Percentiles rank a stretch among this genome's conserved stretches.
Conservation (phyloP, 495 filamentous ascomycete genomes). For the Parmelia sp. region DNA sequence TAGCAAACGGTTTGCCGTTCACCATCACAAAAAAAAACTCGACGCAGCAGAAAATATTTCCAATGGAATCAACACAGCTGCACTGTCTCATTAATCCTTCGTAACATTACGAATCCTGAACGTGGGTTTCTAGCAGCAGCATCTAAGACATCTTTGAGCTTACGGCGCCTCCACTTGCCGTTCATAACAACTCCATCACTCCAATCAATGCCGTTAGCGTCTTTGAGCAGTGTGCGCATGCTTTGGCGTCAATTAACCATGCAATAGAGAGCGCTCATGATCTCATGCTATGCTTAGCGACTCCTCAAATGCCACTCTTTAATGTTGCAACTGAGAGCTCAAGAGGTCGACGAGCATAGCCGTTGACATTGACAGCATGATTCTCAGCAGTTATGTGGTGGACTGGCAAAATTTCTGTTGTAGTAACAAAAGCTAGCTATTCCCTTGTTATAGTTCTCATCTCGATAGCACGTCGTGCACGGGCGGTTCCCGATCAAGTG, state of each 20-base stretch:
- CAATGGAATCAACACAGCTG: conserved; percentile 49
- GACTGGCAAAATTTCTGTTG: conserved; percentile 50
- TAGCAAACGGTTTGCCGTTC: conserved; percentile 51
- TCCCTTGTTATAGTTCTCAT: conserved; percentile 21
- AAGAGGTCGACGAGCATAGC: conserved; percentile 32
- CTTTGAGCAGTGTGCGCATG: conserved; percentile 56
- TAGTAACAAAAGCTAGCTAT: conserved; percentile 25
- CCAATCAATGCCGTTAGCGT: conserved; percentile 60
- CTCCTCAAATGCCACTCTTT: conserved; percentile 39
- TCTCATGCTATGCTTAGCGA: conserved; percentile 46
- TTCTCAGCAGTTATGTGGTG: conserved; percentile 37
- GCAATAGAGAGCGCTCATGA: conserved; percentile 54
- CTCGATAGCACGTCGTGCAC: conserved; percentile 35
- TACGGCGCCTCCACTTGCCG: conserved; percentile 51
- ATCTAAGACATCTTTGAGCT: conserved; percentile 48
- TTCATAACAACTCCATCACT: conserved; percentile 59
- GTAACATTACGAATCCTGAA: conserved; percentile 52
- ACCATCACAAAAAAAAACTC: too few relatives aligned
- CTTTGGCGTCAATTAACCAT: conserved; percentile 60
- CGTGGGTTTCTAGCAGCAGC: conserved; percentile 39
- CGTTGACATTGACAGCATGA: conserved; percentile 42
- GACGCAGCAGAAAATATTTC: too few relatives aligned
- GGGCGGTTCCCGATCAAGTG: conserved; percentile 42
- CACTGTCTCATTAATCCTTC: conserved; percentile 45
- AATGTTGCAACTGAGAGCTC: conserved; percentile 31